Evolutionary conservation across 2,329 filamentous ascomycete genomes (phyloP), one percentile per base, ranked within the genome.

Genomic region (Acrodontium crateriforme): DNA sequence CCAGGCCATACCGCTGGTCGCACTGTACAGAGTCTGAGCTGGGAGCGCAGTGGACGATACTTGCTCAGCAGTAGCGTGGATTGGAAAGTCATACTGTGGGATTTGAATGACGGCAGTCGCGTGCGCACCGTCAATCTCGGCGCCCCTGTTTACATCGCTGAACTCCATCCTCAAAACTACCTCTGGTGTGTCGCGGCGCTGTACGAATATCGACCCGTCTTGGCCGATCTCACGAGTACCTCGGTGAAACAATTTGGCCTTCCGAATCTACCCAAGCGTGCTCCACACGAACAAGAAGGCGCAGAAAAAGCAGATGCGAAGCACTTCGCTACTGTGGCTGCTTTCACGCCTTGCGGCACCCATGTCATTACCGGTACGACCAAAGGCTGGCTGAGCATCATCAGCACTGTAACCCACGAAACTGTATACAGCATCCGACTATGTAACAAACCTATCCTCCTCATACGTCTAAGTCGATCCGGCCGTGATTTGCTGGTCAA

Each of bases 1-100:
- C 74, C 83, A 40, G 89, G 87, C 9, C 89, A 98, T 58, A 92
- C 81, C 27, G 36, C 44, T 8, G 50, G 50, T 14, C 77, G 82
- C 49, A 87, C 89, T 51, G 85, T 98, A 32, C 87, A 92, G 44
- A 93, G 82, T 28, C 58, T 98, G 35, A 92, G 85, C 60, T 98
- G 89, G 89, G 94, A 87, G 28, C 70, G 78, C 44, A 82, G 84
- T 57, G 87, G 89, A 15, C 71, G 82, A 40, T 95, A 93, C 55
- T 65, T 98, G 28, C 69, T 98, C 32, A 93, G 83, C 33, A 81
- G 84, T 8, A 92, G 84, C 24, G 83, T 94, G 53, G 89, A 93
- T 47, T 95, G 87, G 81, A 92, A 91, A 56, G 85, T 80, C 38
- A 84, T 93, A 27, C 66, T 98, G 1, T 98, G 89, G 89, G 89